These are phyloP conservation scores for Eucommia ulmoides DNA, from an alignment of 257 asterid species.

Conservation along the genomic window DNA sequence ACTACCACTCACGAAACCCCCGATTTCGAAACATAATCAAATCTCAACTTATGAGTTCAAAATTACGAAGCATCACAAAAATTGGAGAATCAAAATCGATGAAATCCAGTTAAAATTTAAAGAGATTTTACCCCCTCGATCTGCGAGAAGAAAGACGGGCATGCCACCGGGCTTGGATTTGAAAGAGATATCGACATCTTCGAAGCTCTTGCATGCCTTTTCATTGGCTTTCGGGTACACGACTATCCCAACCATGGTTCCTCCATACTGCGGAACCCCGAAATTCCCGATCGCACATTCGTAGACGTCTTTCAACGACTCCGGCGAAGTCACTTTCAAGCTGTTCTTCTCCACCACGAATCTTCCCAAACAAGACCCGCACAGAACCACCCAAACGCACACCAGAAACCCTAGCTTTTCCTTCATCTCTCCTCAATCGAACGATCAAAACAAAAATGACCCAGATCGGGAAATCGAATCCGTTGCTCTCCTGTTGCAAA, in stretches of 20 bases:
- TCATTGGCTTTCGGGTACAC: slow-evolving; percentile 72
- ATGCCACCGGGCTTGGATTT: slow-evolving; percentile 69
- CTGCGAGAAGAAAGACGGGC: slow-evolving; percentile 79
- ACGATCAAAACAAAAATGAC: slow-evolving; percentile 2
- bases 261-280: slow-evolving; percentile 94
- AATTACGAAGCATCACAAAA: background rate
- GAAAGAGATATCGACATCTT: slow-evolving; percentile 35
- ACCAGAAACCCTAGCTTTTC: slow-evolving; percentile 23
- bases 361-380: slow-evolving; percentile 54
- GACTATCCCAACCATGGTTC: slow-evolving; percentile 70
- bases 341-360: slow-evolving; percentile 95
- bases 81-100: background rate
- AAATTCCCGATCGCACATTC: slow-evolving; percentile 97
- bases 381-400: slow-evolving; percentile 32
- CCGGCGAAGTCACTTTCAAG: slow-evolving; percentile 76
- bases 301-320: slow-evolving; percentile 45
- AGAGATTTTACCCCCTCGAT: slow-evolving; percentile 69
- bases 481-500: background rate
- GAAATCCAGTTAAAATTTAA: too few species aligned
- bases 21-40: too few species aligned
- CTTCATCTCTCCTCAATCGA: slow-evolving; percentile 28
- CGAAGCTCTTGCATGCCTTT: slow-evolving; percentile 48
- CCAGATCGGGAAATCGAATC: slow-evolving; percentile 1
- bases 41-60: too few species aligned
- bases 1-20: too few species aligned